phyloP scores from a whole-genome alignment of 139 green algal species.

The Limnomonas spitsbergensis region DNA sequence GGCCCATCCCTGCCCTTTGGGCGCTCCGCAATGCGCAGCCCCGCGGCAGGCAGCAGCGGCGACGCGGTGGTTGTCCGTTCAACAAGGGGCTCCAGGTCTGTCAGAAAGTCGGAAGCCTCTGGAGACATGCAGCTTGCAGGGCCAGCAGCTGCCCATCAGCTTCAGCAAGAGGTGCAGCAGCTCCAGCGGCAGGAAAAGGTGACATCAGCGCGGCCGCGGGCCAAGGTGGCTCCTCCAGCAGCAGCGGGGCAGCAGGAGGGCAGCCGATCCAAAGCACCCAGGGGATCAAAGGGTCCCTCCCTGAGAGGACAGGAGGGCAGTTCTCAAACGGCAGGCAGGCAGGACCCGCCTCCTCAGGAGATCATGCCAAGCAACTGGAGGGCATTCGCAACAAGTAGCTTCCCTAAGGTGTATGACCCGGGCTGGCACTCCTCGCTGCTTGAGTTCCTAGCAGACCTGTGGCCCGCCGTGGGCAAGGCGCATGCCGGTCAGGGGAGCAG shows the following conservation, averaged over 20 bases:
- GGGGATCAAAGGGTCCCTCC: not conserved
- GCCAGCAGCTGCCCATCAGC: not conserved
- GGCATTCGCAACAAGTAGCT: not conserved
- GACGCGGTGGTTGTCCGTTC: not conserved
- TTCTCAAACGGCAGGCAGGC: not conserved
- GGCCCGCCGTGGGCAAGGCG: conserved; percentile 23
- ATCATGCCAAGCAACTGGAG: not conserved
- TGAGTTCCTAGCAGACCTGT: conserved; percentile 38
- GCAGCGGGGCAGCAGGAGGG: too few relatives aligned
- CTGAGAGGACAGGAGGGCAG: not conserved
- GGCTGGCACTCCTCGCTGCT: conserved; percentile 28
- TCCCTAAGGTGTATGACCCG: conserved; percentile 29
- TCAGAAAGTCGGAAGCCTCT: not conserved
- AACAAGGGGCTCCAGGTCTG: not conserved
- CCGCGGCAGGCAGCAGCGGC: not conserved
- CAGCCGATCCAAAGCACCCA: too few relatives aligned
- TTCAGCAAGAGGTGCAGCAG: not conserved
- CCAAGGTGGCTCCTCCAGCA: too few relatives aligned
- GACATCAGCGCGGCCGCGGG: too few relatives aligned
- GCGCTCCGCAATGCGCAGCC: not conserved
- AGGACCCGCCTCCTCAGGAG: not conserved
- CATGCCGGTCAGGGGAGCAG: not conserved
- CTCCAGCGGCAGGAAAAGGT: too few relatives aligned
- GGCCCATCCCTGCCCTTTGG: not conserved
- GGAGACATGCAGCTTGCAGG: not conserved